These are phyloP conservation scores for Penicillium silybi DNA, from an alignment of 495 filamentous ascomycete species.

Conservation along the genomic window DNA sequence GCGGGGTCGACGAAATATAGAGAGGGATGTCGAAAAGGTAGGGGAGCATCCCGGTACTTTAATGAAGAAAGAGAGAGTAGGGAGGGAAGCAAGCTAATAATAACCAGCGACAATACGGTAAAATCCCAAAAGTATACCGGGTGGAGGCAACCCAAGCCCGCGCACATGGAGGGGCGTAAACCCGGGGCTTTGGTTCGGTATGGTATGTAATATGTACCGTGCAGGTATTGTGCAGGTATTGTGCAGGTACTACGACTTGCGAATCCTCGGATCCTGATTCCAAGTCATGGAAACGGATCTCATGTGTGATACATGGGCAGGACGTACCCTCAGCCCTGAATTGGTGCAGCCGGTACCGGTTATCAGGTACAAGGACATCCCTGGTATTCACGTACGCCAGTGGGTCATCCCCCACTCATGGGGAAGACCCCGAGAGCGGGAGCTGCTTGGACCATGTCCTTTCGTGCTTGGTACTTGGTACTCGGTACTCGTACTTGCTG, in stretches of 20 bases:
- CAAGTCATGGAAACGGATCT: no score
- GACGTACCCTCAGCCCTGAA: neutral
- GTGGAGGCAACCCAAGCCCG: neutral
- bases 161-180: neutral
- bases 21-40: neutral
- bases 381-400: no score
- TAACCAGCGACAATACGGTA: neutral
- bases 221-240: no score
- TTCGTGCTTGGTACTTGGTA: no score
- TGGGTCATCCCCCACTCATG: no score
- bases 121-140: neutral
- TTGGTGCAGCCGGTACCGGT: slow-evolving; percentile 2
- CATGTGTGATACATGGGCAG: neutral
- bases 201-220: neutral
- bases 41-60: neutral
- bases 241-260: no score
- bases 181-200: neutral
- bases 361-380: slow-evolving; percentile 1
- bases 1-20: neutral
- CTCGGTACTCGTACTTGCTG: no score
- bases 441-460: no score
- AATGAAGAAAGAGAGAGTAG: neutral
- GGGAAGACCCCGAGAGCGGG: no score
- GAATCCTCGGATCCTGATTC: no score
- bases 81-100: neutral